These are phyloP conservation scores for Nakataea oryzae DNA, from an alignment of 2,329 filamentous ascomycete genomes.

Conservation along the genomic window DNA sequence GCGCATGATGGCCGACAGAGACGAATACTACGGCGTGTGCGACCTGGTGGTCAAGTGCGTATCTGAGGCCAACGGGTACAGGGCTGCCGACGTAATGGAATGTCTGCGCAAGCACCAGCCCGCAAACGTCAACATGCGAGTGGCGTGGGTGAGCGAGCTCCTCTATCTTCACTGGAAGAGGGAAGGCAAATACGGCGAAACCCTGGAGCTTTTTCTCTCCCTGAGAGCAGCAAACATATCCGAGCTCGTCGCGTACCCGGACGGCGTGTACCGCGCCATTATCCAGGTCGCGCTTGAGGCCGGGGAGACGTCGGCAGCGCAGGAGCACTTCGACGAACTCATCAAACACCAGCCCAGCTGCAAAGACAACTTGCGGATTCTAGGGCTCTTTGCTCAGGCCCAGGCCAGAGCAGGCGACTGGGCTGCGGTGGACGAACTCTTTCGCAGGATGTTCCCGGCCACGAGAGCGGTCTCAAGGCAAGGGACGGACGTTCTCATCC, in stretches of 20 bases:
- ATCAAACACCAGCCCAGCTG: conserved; percentile 14
- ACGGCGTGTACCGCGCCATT: conserved; percentile 26
- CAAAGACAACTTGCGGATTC: conserved; percentile 20
- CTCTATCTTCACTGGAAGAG: conserved; percentile 23
- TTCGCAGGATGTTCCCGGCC: conserved; percentile 18
- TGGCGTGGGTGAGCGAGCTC: conserved; percentile 25
- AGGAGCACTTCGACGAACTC: conserved; percentile 17
- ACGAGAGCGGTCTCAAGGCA: conserved; percentile 12
- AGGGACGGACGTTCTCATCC: conserved; percentile 21
- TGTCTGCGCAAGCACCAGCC: conserved; percentile 16
- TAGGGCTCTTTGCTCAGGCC: conserved; percentile 22
- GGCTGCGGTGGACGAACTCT: conserved; percentile 23
- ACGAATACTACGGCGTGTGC: conserved; percentile 15
- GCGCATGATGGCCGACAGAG: conserved; percentile 3
- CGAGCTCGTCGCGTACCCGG: conserved; percentile 14
- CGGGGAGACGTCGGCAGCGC: conserved; percentile 18
- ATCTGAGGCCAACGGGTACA: conserved; percentile 15
- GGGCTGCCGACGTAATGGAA: conserved; percentile 14
- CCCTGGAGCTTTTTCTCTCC: conserved; percentile 15
- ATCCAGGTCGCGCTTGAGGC: conserved; percentile 27
- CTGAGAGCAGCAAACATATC: conserved; percentile 12
- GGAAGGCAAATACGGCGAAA: conserved; percentile 14
- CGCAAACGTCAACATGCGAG: conserved; percentile 15
- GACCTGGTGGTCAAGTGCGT: conserved; percentile 21
- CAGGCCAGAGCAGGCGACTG: conserved; percentile 29